These are phyloP conservation scores for Mycena pura DNA, from an alignment of 768 basidiomycete species.

Conservation along the genomic window DNA sequence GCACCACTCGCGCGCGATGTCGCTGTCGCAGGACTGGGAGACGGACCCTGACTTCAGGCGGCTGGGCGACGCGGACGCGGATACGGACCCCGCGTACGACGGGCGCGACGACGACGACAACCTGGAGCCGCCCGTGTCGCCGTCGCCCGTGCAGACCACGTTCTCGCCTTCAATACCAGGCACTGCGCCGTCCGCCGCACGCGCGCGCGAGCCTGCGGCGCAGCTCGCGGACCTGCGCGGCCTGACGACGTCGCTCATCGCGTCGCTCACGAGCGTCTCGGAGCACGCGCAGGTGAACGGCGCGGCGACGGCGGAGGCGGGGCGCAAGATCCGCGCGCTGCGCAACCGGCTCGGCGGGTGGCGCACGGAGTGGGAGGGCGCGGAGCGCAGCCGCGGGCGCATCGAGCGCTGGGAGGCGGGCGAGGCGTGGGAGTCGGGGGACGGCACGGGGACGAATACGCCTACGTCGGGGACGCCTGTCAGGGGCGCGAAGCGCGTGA, in stretches of 20 bases:
- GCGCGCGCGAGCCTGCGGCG: not conserved
- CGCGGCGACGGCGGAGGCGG: conserved; percentile 84
- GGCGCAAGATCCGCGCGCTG: conserved; percentile 83
- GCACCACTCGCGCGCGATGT: conserved; percentile 35
- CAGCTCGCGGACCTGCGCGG: conserved; percentile 73
- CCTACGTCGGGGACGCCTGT: conserved; percentile 29
- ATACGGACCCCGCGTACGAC: conserved; percentile 23
- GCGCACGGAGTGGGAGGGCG: conserved; percentile 84
- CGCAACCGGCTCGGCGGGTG: conserved; percentile 85
- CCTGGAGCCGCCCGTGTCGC: conserved; percentile 45
- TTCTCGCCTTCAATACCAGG: conserved; percentile 44
- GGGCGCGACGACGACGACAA: conserved; percentile 47
- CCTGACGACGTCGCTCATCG: conserved; percentile 75
- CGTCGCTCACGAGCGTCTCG: conserved; percentile 77
- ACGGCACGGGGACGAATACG: conserved; percentile 19
- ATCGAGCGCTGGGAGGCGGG: conserved; percentile 87
- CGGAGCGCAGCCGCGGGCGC: conserved; percentile 75
- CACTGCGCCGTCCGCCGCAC: not conserved
- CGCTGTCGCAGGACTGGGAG: conserved; percentile 63
- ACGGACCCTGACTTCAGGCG: conserved; percentile 57
- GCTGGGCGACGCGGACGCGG: conserved; percentile 43
- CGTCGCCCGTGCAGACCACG: conserved; percentile 63
- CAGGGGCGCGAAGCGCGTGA: conserved; percentile 54
- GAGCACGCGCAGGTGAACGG: conserved; percentile 91
- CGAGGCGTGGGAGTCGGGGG: conserved; percentile 48